Conservation (phyloP, 768 basidiomycete species). For the Amanita exitialis region DNA sequence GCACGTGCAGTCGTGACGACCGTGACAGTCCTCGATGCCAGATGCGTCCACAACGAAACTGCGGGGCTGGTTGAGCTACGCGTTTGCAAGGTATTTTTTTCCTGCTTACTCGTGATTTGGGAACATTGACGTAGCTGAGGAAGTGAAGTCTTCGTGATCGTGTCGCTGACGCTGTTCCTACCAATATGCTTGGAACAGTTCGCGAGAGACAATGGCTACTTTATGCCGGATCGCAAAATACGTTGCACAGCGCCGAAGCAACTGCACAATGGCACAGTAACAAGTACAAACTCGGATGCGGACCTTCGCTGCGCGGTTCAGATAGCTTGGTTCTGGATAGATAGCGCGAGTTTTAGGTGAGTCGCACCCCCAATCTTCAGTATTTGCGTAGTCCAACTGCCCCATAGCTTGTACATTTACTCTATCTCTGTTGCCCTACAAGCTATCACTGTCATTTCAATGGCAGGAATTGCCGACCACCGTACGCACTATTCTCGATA, state of each 20-base stretch:
- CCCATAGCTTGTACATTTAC: slow-evolving; percentile 69
- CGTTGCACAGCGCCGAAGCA: slow-evolving; percentile 36
- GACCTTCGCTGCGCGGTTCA: slow-evolving; percentile 66
- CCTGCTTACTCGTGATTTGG: background rate
- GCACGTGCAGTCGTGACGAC: background rate
- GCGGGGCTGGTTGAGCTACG: slow-evolving; percentile 76
- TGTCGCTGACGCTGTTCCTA: slow-evolving; percentile 71
- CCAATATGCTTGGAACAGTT: slow-evolving; percentile 85
- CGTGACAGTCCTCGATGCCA: background rate
- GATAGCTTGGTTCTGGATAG: slow-evolving; percentile 79
- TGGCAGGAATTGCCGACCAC: slow-evolving; percentile 86
- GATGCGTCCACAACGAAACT: slow-evolving; percentile 32
- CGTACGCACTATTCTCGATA: slow-evolving; percentile 32
- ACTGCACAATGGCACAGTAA: slow-evolving; percentile 10
- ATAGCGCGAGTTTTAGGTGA: slow-evolving; percentile 87
- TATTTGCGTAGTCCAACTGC: background rate
- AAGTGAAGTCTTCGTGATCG: slow-evolving; percentile 76
- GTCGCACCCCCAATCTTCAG: slow-evolving; percentile 10
- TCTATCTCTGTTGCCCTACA: slow-evolving; percentile 85
- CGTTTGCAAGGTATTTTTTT: slow-evolving; percentile 60
- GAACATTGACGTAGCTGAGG: background rate
- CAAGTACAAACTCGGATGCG: slow-evolving; percentile 11
- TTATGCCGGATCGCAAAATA: slow-evolving; percentile 56
- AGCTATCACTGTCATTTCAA: slow-evolving; percentile 90
- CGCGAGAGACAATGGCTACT: slow-evolving; percentile 78